Conservation (phyloP, 2,329 filamentous ascomycete species). For the Colletotrichum sublineola region DNA sequence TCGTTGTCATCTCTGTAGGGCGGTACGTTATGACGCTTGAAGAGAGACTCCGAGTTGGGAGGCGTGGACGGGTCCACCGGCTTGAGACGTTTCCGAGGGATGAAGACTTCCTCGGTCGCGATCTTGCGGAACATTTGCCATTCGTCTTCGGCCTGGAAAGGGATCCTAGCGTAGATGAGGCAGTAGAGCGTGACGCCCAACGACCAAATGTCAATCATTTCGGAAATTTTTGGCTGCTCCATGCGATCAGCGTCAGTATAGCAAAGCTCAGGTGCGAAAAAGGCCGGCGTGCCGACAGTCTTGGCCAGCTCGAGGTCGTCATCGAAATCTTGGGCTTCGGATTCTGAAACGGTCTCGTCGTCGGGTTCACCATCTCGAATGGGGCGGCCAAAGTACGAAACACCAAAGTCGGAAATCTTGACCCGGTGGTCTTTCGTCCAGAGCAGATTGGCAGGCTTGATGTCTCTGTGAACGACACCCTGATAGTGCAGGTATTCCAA, state of each 20-base stretch:
- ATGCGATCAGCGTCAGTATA: constrained; percentile 79
- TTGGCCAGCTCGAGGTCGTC: constrained; percentile 97
- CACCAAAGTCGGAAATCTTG: constrained; percentile 99
- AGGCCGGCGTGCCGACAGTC: constrained; percentile 96
- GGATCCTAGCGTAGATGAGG: constrained; percentile 92
- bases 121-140: constrained; percentile 94
- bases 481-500: constrained; percentile 94
- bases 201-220: constrained; percentile 97
- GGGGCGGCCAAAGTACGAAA: constrained; percentile 94
- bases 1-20: constrained; percentile 83
- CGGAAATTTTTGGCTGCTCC: constrained; percentile 83
- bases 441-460: constrained; percentile 90
- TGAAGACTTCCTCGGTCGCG: constrained; percentile 91
- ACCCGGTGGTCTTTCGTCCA: constrained; percentile 88
- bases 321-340: constrained; percentile 87
- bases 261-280: constrained; percentile 97
- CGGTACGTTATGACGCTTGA: constrained; percentile 69
- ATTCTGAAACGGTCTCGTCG: constrained; percentile 80
- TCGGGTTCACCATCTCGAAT: constrained; percentile 86
- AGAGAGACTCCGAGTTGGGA: constrained; percentile 66
- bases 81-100: constrained; percentile 84
- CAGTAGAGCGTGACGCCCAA: constrained; percentile 96
- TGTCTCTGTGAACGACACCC: constrained; percentile 86
- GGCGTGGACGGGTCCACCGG: constrained; percentile 75
- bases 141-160: constrained; percentile 92